phyloP scores from a whole-genome alignment of 2,329 filamentous ascomycete species.

The Graphiopsis chlorocephala region DNA sequence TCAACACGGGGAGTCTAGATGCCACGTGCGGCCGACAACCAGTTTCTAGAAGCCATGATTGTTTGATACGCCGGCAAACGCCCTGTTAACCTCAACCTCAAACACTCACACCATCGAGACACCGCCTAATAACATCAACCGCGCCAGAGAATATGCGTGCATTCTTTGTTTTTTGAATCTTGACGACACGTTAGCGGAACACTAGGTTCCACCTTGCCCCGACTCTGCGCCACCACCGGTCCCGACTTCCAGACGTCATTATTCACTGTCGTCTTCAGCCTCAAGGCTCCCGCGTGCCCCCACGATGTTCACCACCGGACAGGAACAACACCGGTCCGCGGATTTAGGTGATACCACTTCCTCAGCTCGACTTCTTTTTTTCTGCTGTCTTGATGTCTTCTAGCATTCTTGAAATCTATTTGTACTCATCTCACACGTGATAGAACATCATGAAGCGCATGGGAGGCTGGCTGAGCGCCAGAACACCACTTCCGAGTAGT shows the following conservation, averaged over 20 bases:
- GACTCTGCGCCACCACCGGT: neutral
- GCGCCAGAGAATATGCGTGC: neutral
- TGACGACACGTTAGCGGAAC: neutral
- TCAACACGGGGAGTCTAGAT: neutral
- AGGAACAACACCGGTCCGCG: slow-evolving; percentile 2
- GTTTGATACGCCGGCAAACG: neutral
- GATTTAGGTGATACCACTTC: neutral
- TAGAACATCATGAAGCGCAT: slow-evolving; percentile 29
- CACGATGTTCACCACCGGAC: neutral
- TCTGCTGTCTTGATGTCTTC: neutral
- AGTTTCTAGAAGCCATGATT: neutral
- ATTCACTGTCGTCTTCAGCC: neutral
- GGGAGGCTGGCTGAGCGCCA: slow-evolving; percentile 41
- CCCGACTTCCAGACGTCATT: neutral
- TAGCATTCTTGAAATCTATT: neutral
- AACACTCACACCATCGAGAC: neutral
- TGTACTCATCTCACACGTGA: neutral
- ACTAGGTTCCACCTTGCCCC: neutral
- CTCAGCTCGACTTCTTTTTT: neutral
- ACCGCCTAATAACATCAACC: neutral
- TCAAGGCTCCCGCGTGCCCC: too few relatives aligned
- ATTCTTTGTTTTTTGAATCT: neutral
- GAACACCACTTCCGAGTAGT: slow-evolving; percentile 30
- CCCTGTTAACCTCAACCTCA: neutral
- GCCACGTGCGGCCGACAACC: neutral